Percentiles rank a stretch among this genome's conserved stretches.
Conservation (phyloP, 2,329 filamentous ascomycete species). For the Penicillium verrucosum region DNA sequence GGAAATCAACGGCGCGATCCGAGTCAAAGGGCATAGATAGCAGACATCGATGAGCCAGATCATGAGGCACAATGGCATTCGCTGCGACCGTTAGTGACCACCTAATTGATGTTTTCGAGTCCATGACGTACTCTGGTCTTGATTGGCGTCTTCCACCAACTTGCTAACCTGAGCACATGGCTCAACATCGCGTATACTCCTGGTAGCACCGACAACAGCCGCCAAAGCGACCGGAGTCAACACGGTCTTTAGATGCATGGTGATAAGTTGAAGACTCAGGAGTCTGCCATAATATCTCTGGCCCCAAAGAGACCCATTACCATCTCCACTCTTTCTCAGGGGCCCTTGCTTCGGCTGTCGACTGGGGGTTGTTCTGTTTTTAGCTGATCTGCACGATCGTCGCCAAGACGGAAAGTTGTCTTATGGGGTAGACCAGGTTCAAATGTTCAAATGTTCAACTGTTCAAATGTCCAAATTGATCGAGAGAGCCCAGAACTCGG, state of each 20-base stretch:
- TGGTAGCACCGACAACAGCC: constrained; percentile 9
- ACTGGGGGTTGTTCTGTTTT: constrained; percentile 13
- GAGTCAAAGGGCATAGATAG: constrained; percentile 31
- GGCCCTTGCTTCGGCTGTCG: constrained; percentile 17
- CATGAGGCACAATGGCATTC: constrained; percentile 13
- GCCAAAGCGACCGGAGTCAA: constrained; percentile 14
- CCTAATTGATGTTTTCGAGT: neutral
- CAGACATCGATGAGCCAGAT: constrained; percentile 26
- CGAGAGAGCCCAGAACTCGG: neutral
- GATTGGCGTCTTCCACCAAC: constrained; percentile 16
- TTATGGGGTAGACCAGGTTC: constrained; percentile 1
- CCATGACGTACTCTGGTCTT: constrained; percentile 15
- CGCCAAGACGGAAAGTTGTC: constrained; percentile 15
- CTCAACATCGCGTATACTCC: constrained; percentile 15
- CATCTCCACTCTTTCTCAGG: constrained; percentile 22
- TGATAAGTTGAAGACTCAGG: constrained; percentile 8
- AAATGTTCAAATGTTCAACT: neutral
- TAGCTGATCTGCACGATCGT: constrained; percentile 20
- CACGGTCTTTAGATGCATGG: constrained; percentile 17
- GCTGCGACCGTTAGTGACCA: constrained; percentile 14
- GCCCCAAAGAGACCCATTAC: neutral
- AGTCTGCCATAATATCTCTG: neutral
- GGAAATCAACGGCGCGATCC: constrained; percentile 21
- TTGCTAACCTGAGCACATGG: constrained; percentile 22
- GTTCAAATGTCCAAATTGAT: neutral